phyloP scores from a whole-genome alignment of 2,329 filamentous ascomycete species.

The Pyrenochaeta sp. region DNA sequence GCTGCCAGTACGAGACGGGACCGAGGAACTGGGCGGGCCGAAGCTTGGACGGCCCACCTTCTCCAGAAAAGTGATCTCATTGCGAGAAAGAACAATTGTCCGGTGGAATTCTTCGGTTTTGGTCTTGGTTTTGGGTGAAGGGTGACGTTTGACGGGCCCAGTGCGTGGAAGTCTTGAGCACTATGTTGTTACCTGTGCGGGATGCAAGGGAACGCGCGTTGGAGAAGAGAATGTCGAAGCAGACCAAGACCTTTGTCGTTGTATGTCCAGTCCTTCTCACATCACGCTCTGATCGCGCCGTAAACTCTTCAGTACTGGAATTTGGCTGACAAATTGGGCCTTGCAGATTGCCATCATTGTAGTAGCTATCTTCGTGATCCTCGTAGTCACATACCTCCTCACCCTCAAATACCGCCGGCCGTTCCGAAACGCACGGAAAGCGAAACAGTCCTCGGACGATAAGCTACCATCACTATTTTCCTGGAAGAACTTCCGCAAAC shows the following conservation, averaged over 20 bases:
- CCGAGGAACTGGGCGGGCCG: slow-evolving; percentile 20
- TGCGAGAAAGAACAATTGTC: slow-evolving; percentile 28
- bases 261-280: slow-evolving; percentile 30
- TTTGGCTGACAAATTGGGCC: slow-evolving; percentile 17
- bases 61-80: slow-evolving; percentile 36
- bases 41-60: slow-evolving; percentile 30
- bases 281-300: not conserved
- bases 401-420: slow-evolving; percentile 35
- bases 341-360: slow-evolving; percentile 40
- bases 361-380: slow-evolving; percentile 40
- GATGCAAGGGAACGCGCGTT: slow-evolving; percentile 30
- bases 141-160: slow-evolving; percentile 11
- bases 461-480: slow-evolving; percentile 45
- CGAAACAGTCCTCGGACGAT: slow-evolving; percentile 24
- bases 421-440: slow-evolving; percentile 14
- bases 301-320: not conserved
- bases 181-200: slow-evolving; percentile 40
- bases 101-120: slow-evolving; percentile 14
- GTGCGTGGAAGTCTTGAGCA: slow-evolving; percentile 10
- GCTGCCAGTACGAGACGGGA: slow-evolving; percentile 25
- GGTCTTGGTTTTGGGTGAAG: not conserved
- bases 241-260: slow-evolving; percentile 35
- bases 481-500: slow-evolving; percentile 37
- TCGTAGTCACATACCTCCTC: slow-evolving; percentile 42
- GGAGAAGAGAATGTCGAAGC: slow-evolving; percentile 32